Evolutionary conservation across 805 yeast genomes (phyloP).

Genomic region (Candida ipomoeae): DNA sequence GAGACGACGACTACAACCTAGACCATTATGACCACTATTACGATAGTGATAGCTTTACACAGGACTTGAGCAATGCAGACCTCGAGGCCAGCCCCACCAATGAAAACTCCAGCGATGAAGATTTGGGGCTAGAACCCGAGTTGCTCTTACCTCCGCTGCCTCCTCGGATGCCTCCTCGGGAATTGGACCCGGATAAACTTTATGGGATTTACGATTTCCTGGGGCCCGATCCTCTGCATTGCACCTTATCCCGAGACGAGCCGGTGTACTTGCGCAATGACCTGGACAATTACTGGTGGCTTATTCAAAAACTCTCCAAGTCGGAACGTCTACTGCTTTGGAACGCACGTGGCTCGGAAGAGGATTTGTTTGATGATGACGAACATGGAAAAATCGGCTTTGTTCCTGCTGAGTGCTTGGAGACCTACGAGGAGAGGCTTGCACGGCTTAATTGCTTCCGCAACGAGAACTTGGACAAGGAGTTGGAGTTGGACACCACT

Average conservation of each 20-base stretch:
- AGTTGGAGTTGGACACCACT: not conserved
- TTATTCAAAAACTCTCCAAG: constrained; percentile 50
- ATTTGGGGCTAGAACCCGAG: constrained; percentile 34
- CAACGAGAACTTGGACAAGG: constrained; percentile 65
- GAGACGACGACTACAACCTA: constrained; percentile 9
- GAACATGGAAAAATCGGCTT: constrained; percentile 79
- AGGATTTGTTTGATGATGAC: constrained; percentile 22
- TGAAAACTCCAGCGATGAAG: constrained; percentile 21
- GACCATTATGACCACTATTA: constrained; percentile 10
- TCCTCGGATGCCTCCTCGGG: constrained; percentile 76
- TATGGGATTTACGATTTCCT: constrained; percentile 84
- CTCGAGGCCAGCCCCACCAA: constrained; percentile 14
- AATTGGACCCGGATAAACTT: constrained; percentile 74
- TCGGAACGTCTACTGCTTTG: constrained; percentile 22
- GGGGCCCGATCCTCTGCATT: constrained; percentile 93
- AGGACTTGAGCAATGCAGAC: constrained; percentile 19
- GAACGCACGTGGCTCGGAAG: constrained; percentile 12
- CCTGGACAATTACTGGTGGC: constrained; percentile 96
- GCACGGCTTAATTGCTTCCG: constrained; percentile 92
- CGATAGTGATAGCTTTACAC: constrained; percentile 8
- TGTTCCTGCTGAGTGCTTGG: constrained; percentile 94
- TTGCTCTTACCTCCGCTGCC: constrained; percentile 53
- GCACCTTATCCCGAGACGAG: constrained; percentile 73
- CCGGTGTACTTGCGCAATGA: constrained; percentile 81
- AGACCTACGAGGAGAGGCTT: constrained; percentile 83